A percentile compares a stretch with the other conserved stretches of the same genome.
Conservation (phyloP, 108 stramenopile genomes). For the Nitzschia inconspicua region DNA sequence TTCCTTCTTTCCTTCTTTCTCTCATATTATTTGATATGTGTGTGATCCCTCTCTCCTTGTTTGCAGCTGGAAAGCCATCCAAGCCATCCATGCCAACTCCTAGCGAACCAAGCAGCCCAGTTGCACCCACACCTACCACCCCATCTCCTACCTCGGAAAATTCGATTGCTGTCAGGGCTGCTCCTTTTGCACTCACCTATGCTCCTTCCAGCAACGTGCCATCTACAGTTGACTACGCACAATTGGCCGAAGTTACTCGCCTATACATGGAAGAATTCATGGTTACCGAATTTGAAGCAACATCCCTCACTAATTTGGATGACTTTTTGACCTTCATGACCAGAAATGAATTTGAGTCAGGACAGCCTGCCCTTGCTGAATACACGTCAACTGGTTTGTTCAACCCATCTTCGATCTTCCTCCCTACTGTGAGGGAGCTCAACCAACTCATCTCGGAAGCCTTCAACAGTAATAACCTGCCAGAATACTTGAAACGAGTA, state of each 20-base stretch:
- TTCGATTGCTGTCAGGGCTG: conserved; percentile 19
- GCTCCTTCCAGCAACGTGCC: conserved; percentile 3
- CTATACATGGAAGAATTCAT: conserved; percentile 24
- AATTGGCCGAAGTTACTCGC: conserved; percentile 18
- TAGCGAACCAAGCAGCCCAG: background rate
- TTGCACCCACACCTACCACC: conserved; percentile 19
- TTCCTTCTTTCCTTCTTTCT: background rate
- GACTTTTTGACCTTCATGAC: conserved; percentile 29
- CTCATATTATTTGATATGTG: background rate
- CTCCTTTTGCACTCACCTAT: conserved; percentile 20
- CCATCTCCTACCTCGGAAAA: conserved; percentile 23
- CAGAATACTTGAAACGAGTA: conserved; percentile 11
- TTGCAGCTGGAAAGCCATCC: background rate
- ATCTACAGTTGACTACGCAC: conserved; percentile 6
- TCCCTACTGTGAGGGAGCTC: conserved; percentile 21
- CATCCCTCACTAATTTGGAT: conserved; percentile 24
- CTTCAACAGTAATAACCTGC: conserved; percentile 7
- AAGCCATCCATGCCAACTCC: background rate
- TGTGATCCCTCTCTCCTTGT: background rate
- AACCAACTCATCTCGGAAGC: conserved; percentile 18
- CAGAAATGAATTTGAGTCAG: conserved; percentile 10
- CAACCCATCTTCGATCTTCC: conserved; percentile 31
- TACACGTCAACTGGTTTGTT: conserved; percentile 28
- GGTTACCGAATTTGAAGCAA: conserved; percentile 14
- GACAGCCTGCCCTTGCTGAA: conserved; percentile 14